These are phyloP conservation scores for Obba rivulosa DNA, from an alignment of 768 basidiomycete genomes.

Conservation along the genomic window DNA sequence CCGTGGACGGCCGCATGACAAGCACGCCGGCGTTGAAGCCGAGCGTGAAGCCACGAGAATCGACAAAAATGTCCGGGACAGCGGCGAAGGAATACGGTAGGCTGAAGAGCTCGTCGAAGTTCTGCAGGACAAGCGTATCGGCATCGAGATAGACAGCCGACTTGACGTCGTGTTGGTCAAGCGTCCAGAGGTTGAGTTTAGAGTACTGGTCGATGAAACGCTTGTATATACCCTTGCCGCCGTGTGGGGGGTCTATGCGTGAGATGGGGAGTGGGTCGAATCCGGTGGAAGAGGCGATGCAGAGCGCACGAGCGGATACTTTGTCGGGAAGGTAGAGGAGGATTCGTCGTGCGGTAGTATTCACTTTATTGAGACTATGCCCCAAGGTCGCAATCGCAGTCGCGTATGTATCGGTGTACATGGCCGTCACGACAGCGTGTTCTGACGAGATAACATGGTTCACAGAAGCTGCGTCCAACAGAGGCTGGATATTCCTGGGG, in stretches of 20 bases:
- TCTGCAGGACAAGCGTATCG: slow-evolving; percentile 26
- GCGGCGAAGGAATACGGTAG: slow-evolving; percentile 29
- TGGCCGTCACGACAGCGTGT: slow-evolving; percentile 25
- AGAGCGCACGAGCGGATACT: slow-evolving; percentile 34
- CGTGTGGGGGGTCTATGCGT: slow-evolving; percentile 33
- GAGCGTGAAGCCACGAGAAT: slow-evolving; percentile 19
- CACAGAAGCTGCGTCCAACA: slow-evolving; percentile 5
- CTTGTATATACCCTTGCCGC: slow-evolving; percentile 29
- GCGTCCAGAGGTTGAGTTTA: slow-evolving; percentile 29
- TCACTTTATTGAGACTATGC: slow-evolving; percentile 24
- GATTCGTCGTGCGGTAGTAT: slow-evolving; percentile 27
- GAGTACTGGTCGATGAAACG: slow-evolving; percentile 34
- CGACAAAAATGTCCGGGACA: slow-evolving; percentile 24
- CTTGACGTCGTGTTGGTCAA: slow-evolving; percentile 26
- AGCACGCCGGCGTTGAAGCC: slow-evolving; percentile 33
- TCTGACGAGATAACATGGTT: slow-evolving; percentile 8
- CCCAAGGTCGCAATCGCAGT: slow-evolving; percentile 28
- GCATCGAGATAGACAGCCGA: slow-evolving; percentile 28
- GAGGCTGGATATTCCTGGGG: slow-evolving; percentile 12
- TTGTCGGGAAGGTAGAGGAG: slow-evolving; percentile 30
- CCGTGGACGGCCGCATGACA: slow-evolving; percentile 23
- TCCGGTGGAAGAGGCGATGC: slow-evolving; percentile 32
- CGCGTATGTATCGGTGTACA: slow-evolving; percentile 28
- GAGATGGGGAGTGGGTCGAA: slow-evolving; percentile 33
- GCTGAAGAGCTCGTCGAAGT: slow-evolving; percentile 29